Evolutionary conservation across 148 eudicot genomes (phyloP), one percentile per base, ranked within the genome.

Genomic region (Polygonum aviculare): DNA sequence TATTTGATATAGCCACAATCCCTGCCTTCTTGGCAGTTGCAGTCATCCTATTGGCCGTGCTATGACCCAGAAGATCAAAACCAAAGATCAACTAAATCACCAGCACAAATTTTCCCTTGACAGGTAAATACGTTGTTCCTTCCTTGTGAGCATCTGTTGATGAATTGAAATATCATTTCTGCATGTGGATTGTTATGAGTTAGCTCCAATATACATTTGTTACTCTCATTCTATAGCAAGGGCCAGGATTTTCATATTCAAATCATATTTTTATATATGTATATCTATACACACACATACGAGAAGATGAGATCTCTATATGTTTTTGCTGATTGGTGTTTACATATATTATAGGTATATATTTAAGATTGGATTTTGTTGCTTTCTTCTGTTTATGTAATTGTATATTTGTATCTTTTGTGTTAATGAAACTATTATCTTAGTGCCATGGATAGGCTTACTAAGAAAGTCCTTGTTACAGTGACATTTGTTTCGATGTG

Each of bases 21-120:
- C 97, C 97, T 67, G 98, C 97, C 72, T 94, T 94, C 80, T 50
- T 89, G 81, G 84, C 89, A 5, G 96, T 94, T 73, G 72, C 86
- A 39, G 15, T 86, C 69, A 80, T 94, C 69, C 87, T 94, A 7
- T 94, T 91, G 93, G 19, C 89, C 38, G 91, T 92, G 78, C 78
- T 94, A 67, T 86, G 83, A 80, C 98, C 98, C 63, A 90, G 88
- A 80, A 89, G 90, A 81, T 75, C 90, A 57, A 94, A 94, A 85
- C 96, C 98, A 19, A 94, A 94, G 90, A 94, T 94, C 80, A 94
- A 94, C 84, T 94, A 79, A 87, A 14, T 18, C 49, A 33, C 22
- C 16, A 19, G 16, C 45, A 62, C 33, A 31, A 63, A 15, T 67
- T 67, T 38, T 36, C 72, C 72, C 44, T 31, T 60, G 1, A 15